phyloP scores from a whole-genome alignment of 305 asterid species.

The Salvia sclarea region DNA sequence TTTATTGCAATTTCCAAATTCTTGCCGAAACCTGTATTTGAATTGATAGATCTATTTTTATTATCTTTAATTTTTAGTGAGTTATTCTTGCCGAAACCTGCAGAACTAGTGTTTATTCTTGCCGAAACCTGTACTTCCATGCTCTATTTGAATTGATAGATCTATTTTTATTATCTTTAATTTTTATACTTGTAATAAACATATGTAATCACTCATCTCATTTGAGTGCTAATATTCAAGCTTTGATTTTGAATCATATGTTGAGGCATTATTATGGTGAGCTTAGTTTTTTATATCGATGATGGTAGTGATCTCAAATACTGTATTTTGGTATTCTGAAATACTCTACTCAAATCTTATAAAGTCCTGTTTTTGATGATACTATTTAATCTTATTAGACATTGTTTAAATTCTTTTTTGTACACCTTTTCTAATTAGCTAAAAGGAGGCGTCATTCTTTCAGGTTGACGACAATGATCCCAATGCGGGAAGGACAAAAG shows the following conservation, averaged over 20 bases:
- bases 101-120: not conserved
- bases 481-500: conserved; percentile 69
- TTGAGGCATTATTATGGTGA: not conserved
- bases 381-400: not conserved
- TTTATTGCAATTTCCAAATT: not conserved
- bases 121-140: too few relatives aligned
- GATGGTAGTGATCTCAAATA: not conserved
- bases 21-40: not conserved
- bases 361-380: not conserved
- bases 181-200: not conserved
- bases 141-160: not conserved
- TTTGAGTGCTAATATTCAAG: not conserved
- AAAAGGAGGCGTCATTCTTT: not conserved
- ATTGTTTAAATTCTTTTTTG: not conserved
- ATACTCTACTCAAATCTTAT: not conserved
- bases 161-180: not conserved
- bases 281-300: not conserved
- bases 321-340: not conserved
- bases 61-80: too few relatives aligned
- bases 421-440: not conserved
- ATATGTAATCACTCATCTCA: not conserved
- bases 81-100: too few relatives aligned
- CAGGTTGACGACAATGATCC: conserved; percentile 78
- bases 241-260: not conserved
- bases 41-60: not conserved